Conservation (phyloP, 371 early-diverging fungal species). For the Mucor mucedo region DNA sequence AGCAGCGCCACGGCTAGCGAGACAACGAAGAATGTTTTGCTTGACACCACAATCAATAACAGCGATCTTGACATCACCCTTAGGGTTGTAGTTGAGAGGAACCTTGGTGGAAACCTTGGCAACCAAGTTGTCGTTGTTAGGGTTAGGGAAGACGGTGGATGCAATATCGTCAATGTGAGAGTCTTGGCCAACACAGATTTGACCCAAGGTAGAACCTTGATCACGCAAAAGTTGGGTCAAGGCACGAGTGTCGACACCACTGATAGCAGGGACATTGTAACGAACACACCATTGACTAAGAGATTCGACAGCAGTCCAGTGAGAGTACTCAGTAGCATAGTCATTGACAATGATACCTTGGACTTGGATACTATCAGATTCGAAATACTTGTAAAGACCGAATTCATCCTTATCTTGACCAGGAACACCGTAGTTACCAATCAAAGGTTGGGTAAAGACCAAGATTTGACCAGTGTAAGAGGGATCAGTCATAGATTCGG, state of each 20-base stretch:
- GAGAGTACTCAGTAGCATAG: slow-evolving; percentile 88
- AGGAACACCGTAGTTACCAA: slow-evolving; percentile 98
- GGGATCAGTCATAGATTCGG: slow-evolving; percentile 96
- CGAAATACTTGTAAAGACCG: slow-evolving; percentile 88
- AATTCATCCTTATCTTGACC: slow-evolving; percentile 76
- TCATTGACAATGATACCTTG: slow-evolving; percentile 90
- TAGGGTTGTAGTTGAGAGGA: slow-evolving; percentile 73
- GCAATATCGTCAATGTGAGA: slow-evolving; percentile 40
- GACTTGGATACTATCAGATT: slow-evolving; percentile 91
- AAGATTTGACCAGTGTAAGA: slow-evolving; percentile 96
- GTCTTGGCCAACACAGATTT: slow-evolving; percentile 68
- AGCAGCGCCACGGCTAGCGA: slow-evolving; percentile 77
- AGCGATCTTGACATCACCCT: slow-evolving; percentile 76
- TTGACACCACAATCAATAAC: slow-evolving; percentile 93
- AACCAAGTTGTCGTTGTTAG: slow-evolving; percentile 70
- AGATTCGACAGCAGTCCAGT: slow-evolving; percentile 88
- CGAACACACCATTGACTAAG: slow-evolving; percentile 89
- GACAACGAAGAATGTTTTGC: slow-evolving; percentile 89
- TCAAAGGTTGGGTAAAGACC: slow-evolving; percentile 92
- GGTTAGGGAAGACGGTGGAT: slow-evolving; percentile 65
- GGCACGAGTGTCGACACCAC: slow-evolving; percentile 93
- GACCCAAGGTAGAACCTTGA: slow-evolving; percentile 88
- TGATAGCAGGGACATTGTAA: slow-evolving; percentile 87
- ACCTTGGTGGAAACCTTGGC: slow-evolving; percentile 61
- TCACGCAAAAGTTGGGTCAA: slow-evolving; percentile 92